These are phyloP conservation scores for Aeschynomene evenia DNA, from an alignment of 306 rosid species.

Conservation along the genomic window DNA sequence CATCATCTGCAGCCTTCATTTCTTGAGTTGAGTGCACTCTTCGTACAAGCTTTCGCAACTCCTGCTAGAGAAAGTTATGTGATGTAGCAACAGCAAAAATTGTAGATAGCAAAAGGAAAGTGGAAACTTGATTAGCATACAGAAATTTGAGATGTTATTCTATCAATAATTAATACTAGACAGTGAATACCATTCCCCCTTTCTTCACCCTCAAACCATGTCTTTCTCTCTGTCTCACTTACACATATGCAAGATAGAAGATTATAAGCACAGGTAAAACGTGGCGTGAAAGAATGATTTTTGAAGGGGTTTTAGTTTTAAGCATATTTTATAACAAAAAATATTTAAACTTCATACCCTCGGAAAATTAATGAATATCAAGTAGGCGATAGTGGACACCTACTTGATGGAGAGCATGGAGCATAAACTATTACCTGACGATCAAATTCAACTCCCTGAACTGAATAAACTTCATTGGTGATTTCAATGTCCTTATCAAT, in stretches of 20 bases:
- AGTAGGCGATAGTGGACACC: neutral
- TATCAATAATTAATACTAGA: neutral
- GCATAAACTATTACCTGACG: slow-evolving; percentile 62
- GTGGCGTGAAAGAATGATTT: neutral
- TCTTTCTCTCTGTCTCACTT: neutral
- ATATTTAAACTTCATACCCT: neutral
- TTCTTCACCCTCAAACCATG: neutral
- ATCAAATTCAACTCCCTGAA: slow-evolving; percentile 76
- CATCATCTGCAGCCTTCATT: slow-evolving; percentile 39
- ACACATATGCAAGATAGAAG: neutral
- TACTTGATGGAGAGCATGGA: neutral
- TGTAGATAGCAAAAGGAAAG: neutral
- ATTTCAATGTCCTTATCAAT: slow-evolving; percentile 59
- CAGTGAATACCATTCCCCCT: neutral
- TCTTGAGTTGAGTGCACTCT: slow-evolving; percentile 54
- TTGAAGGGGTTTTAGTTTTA: neutral
- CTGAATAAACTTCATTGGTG: slow-evolving; percentile 80
- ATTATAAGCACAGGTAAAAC: neutral
- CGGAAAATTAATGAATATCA: neutral
- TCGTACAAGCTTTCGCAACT: slow-evolving; percentile 77
- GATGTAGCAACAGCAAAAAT: slow-evolving; percentile 2
- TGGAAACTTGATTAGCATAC: neutral
- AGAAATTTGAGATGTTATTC: neutral
- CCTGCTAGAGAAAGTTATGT: slow-evolving; percentile 47
- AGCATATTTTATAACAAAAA: neutral